Evolutionary conservation across 305 asterid genomes (phyloP).

Genomic region (Ilex paraguariensis): DNA sequence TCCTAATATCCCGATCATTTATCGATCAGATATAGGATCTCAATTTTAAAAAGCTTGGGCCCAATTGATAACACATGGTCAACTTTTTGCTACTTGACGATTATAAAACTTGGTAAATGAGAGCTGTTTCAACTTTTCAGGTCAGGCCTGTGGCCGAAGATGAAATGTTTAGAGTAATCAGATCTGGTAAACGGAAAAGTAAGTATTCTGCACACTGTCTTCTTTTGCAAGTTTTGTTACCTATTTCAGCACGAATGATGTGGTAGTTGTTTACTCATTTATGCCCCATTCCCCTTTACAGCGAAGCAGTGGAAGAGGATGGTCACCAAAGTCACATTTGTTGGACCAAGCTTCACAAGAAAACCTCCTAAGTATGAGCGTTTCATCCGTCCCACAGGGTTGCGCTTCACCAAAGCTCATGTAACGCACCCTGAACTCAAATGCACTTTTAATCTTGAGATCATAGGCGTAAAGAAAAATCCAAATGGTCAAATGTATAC

Average conservation of each 20-base stretch:
- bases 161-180: constrained; percentile 94
- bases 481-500: constrained; percentile 96
- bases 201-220: constrained; percentile 26
- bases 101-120: constrained; percentile 6
- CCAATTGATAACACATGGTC: no score
- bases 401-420: constrained; percentile 89
- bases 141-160: constrained; percentile 98
- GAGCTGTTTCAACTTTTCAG: constrained; percentile 28
- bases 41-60: no score
- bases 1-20: no score
- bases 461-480: constrained; percentile 90
- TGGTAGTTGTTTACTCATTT: neutral
- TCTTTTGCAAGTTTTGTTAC: neutral
- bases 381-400: constrained; percentile 80
- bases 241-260: no score
- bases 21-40: no score
- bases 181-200: constrained; percentile 94
- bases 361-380: constrained; percentile 98
- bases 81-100: constrained; percentile 7
- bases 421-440: constrained; percentile 93
- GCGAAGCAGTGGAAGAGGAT: constrained; percentile 99
- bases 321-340: constrained; percentile 97
- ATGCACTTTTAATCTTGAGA: constrained; percentile 89
- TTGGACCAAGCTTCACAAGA: constrained; percentile 88
- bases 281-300: constrained; percentile 24